Conservation (phyloP, 2,329 filamentous ascomycete species). For the Trichothecium roseum region DNA sequence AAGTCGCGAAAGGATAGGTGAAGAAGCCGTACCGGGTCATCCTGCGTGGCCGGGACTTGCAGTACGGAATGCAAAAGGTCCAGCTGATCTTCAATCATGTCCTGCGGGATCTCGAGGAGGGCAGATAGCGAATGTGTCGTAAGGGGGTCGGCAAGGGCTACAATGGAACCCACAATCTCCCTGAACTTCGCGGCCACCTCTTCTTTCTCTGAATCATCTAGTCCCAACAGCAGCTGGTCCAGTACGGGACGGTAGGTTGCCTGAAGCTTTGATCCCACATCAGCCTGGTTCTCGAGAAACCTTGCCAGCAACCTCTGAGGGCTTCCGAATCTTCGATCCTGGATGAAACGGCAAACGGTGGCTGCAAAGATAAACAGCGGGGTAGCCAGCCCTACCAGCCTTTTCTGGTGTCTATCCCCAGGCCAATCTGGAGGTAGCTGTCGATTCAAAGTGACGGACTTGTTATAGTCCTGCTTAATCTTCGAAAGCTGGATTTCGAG, state of each 20-base stretch:
- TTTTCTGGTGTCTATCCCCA: neutral
- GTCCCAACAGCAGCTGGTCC: constrained; percentile 1
- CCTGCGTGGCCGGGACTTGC: neutral
- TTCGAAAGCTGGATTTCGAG: constrained; percentile 15
- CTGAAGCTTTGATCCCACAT: constrained; percentile 1
- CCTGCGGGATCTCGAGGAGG: neutral
- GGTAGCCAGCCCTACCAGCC: constrained; percentile 13
- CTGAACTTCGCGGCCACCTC: neutral
- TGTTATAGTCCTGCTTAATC: constrained; percentile 15
- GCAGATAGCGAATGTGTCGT: neutral
- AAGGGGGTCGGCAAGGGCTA: constrained; percentile 1
- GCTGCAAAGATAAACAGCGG: constrained; percentile 21
- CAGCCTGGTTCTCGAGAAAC: constrained; percentile 8
- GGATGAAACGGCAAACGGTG: constrained; percentile 12
- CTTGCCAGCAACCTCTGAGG: constrained; percentile 5
- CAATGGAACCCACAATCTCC: constrained; percentile 1
- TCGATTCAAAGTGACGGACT: neutral
- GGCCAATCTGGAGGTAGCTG: constrained; percentile 5
- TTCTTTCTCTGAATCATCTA: neutral
- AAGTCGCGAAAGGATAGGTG: constrained; percentile 3
- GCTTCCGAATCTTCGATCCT: constrained; percentile 8
- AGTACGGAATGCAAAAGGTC: constrained; percentile 1
- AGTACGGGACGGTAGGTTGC: constrained; percentile 5
- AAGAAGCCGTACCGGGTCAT: neutral
- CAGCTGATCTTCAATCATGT: neutral